Evolutionary conservation across 495 filamentous ascomycete species (phyloP).

Genomic region (Penicillium bialowiezense): DNA sequence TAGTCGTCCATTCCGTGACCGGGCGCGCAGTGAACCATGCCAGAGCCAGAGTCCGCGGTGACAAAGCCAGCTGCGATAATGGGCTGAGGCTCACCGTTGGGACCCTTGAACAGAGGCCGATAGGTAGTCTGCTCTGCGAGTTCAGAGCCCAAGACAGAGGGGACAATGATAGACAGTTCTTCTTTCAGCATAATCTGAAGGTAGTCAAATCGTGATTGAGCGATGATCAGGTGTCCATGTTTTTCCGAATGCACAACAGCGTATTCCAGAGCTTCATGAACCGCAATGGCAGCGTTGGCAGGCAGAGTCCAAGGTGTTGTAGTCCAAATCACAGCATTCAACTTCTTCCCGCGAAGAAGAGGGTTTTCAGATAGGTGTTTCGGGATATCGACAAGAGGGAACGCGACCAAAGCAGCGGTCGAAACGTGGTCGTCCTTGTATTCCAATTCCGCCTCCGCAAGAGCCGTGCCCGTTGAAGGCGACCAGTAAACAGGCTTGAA

Average conservation of each 20-base stretch:
- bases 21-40: conserved; percentile 89
- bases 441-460: conserved; percentile 95
- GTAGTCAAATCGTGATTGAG: conserved; percentile 60
- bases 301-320: conserved; percentile 98
- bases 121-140: conserved; percentile 63
- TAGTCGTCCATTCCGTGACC: conserved; percentile 98
- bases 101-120: conserved; percentile 58
- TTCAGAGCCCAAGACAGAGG: conserved; percentile 60
- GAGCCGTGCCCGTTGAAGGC: conserved; percentile 81
- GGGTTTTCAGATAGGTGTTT: conserved; percentile 38
- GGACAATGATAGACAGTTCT: conserved; percentile 48
- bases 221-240: conserved; percentile 61
- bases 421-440: conserved; percentile 85
- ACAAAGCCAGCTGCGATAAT: conserved; percentile 85
- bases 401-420: conserved; percentile 76
- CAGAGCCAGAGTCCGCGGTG: conserved; percentile 79
- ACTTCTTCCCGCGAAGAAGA: conserved; percentile 27
- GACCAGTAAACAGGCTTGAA: conserved; percentile 98
- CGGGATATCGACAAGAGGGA: conserved; percentile 61
- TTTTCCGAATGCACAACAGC: conserved; percentile 55
- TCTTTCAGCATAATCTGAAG: conserved; percentile 44
- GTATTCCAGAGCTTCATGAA: conserved; percentile 72
- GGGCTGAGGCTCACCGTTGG: conserved; percentile 52
- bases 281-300: conserved; percentile 84
- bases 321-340: conserved; percentile 89